Base-by-base conservation (phyloP, 2,329 filamentous ascomycete genomes). In the Beauveria varroae region DNA sequence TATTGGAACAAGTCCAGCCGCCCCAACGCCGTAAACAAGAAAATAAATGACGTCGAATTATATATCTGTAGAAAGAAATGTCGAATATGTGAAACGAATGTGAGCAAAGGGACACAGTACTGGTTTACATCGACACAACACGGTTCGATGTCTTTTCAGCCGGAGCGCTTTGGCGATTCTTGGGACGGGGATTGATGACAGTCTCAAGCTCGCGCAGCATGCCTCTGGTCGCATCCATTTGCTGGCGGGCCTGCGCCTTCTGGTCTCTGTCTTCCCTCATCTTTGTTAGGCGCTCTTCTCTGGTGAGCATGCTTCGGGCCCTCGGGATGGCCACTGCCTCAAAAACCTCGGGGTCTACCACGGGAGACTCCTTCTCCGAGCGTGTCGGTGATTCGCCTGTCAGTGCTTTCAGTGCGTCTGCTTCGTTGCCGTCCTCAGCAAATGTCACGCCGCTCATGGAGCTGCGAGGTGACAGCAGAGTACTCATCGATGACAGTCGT, bases 131-230 rank as follows among this genome's bases (percentile, higher is more conserved):
- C 30, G 78, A 81, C 40, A 78, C 71, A 57, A 77, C 71, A 46
- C 77, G 75, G 53, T 69, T 70, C 22, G 69, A 65, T 18, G 68
- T 12, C 47, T 69, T 63, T 65, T 70, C 55, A 18, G 69, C 63
- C 2, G 72, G 72, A 14, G 71, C 69, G 63, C 77, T 78, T 40
- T 71, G 67, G 49, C 76, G 74, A 56, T 66, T 73, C 64, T 70
- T 71, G 7, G 79, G 79, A 28, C 79, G 73, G 40, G 79, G 74
- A 70, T 79, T 84, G 72, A 98, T 96, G 63, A 99, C 85, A 65
- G 90, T 93, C 77, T 97, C 91, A 62, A 99, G 80, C 75, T 99
- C 95, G 65, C 89, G 87, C 65, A 99, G 82, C 91, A 99, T 96
- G 67, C 89, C 91, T 49, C 87, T 90, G 65, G 86, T 96, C 12